phyloP scores from a whole-genome alignment of 1,139 yeast genomes.

The Zygoascus sp. region DNA sequence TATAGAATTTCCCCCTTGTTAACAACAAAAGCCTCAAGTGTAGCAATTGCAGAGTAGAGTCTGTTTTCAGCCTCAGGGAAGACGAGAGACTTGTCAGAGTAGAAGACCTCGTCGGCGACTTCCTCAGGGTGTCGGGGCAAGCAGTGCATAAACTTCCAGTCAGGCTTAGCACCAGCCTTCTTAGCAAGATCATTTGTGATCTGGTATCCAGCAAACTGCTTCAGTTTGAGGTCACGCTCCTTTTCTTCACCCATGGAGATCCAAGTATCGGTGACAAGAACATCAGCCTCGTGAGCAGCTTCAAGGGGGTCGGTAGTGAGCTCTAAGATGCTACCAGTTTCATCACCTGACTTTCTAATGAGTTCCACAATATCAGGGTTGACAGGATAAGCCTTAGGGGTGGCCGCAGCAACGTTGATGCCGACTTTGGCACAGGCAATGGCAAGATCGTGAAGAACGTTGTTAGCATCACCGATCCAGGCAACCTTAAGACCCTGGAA shows the following conservation, averaged over 20 bases:
- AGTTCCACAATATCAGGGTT: slow-evolving; percentile 51
- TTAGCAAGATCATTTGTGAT: slow-evolving; percentile 62
- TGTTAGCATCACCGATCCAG: slow-evolving; percentile 97
- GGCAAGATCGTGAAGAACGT: slow-evolving; percentile 91
- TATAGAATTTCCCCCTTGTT: slow-evolving; percentile 60
- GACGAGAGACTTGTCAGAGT: slow-evolving; percentile 76
- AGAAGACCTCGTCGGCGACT: slow-evolving; percentile 88
- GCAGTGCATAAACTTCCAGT: slow-evolving; percentile 96
- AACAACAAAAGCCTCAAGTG: slow-evolving; percentile 79
- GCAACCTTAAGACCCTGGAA: slow-evolving; percentile 69
- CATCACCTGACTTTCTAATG: slow-evolving; percentile 54
- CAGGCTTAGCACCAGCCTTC: slow-evolving; percentile 51
- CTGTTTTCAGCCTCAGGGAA: slow-evolving; percentile 96
- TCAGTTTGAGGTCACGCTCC: slow-evolving; percentile 63
- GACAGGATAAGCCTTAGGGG: slow-evolving; percentile 70
- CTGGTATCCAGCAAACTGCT: slow-evolving; percentile 83
- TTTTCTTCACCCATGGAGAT: slow-evolving; percentile 96
- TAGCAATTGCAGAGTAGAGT: slow-evolving; percentile 93
- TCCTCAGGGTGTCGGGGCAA: slow-evolving; percentile 93
- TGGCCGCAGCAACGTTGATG: slow-evolving; percentile 75
- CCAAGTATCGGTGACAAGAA: slow-evolving; percentile 96
- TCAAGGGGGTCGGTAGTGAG: slow-evolving; percentile 65
- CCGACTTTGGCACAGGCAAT: slow-evolving; percentile 85
- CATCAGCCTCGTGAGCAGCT: slow-evolving; percentile 71
- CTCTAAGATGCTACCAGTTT: slow-evolving; percentile 51